Conservation (phyloP, 208 protist genomes). For the Phytomonas francai region DNA sequence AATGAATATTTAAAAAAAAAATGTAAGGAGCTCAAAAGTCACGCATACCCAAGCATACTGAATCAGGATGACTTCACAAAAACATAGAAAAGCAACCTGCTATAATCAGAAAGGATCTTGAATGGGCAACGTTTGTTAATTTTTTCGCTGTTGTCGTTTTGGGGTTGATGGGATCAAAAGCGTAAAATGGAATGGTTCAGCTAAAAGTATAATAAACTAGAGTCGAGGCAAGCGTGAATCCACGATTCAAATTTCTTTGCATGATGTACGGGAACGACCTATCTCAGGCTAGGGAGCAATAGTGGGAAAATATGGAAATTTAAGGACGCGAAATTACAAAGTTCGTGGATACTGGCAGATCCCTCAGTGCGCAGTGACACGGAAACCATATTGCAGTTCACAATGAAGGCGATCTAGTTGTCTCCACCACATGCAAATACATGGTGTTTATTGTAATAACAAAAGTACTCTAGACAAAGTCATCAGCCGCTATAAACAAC, state of each 20-base stretch:
- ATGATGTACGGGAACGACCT: neutral
- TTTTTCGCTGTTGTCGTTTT: neutral
- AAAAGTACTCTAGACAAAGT: neutral
- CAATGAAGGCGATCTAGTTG: neutral
- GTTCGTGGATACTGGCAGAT: neutral
- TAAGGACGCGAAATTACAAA: neutral
- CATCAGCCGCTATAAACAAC: neutral
- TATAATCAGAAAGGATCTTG: neutral
- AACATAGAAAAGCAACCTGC: neutral
- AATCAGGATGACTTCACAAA: neutral
- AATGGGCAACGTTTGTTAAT: neutral
- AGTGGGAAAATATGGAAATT: neutral
- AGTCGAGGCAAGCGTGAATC: neutral
- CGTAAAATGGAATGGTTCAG: neutral
- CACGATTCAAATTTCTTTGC: neutral
- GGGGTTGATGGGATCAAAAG: neutral
- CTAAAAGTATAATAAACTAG: neutral
- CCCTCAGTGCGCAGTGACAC: neutral
- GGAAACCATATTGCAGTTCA: neutral
- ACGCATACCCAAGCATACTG: neutral
- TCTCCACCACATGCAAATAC: neutral
- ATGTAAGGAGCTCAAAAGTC: neutral
- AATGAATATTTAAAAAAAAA: slow-evolving; percentile 12
- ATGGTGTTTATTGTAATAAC: neutral
- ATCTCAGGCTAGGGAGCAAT: neutral